Evolutionary conservation across 345 rosid genomes (phyloP).

Genomic region (Moricandia arvensis): DNA sequence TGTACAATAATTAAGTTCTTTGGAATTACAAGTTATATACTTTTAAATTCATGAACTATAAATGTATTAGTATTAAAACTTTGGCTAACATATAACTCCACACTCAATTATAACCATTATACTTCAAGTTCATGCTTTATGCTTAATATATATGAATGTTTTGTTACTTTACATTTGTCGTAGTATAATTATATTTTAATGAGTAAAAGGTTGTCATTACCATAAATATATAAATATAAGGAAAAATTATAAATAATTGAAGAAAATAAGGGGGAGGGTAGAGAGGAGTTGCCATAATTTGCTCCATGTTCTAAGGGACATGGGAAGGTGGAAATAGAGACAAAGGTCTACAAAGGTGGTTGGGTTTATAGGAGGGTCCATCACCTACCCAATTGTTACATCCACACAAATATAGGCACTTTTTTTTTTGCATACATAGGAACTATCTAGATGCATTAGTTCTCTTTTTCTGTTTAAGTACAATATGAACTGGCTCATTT

Average conservation of each 20-base stretch:
- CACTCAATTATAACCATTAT: neutral
- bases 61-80: neutral
- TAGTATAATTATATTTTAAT: too few species aligned
- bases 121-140: neutral
- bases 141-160: too few species aligned
- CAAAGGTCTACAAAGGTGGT: slow-evolving; percentile 40
- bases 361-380: slow-evolving; percentile 32
- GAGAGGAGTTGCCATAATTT: slow-evolving; percentile 34
- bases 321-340: slow-evolving; percentile 39
- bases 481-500: neutral
- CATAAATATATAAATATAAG: too few species aligned
- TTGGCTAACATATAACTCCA: neutral
- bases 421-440: neutral
- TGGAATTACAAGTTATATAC: too few species aligned
- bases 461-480: neutral
- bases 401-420: slow-evolving; percentile 1
- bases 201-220: too few species aligned
- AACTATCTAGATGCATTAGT: neutral
- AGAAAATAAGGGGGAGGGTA: neutral
- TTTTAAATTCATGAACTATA: too few species aligned
- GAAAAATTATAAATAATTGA: too few species aligned
- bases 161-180: neutral
- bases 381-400: slow-evolving; percentile 25
- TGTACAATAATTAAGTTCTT: too few species aligned
- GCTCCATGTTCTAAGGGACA: slow-evolving; percentile 45